These are phyloP conservation scores for Candida boleticola DNA, from an alignment of 805 yeast species.

Conservation along the genomic window DNA sequence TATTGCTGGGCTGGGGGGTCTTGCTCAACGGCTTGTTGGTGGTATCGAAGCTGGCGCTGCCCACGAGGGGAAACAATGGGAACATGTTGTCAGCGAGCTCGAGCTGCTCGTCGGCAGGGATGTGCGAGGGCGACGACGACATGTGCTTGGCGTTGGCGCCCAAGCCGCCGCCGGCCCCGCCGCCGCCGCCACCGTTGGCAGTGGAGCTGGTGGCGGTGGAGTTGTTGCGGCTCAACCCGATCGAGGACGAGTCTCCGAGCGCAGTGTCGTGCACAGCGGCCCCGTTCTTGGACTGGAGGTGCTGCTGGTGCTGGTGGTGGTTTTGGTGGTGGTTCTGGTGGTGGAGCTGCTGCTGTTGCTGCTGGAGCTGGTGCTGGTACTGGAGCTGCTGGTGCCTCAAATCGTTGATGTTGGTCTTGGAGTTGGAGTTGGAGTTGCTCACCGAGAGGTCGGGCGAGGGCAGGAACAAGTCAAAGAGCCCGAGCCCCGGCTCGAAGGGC, in stretches of 20 bases:
- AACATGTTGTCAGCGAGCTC: slow-evolving; percentile 32
- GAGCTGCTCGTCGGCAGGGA: neutral
- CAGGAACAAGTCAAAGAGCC: slow-evolving; percentile 29
- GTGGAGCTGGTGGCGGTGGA: neutral
- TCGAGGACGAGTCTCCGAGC: too few species aligned
- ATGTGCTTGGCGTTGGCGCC: neutral
- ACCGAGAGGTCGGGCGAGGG: slow-evolving; percentile 10
- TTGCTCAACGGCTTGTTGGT: slow-evolving; percentile 15
- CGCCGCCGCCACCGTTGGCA: neutral
- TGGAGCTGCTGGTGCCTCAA: neutral
- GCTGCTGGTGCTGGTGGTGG: neutral
- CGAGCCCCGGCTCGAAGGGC: slow-evolving; percentile 28
- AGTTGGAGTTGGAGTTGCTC: neutral
- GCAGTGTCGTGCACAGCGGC: neutral
- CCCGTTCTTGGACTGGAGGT: neutral
- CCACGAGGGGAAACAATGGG: slow-evolving; percentile 44
- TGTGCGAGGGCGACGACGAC: slow-evolving; percentile 1
- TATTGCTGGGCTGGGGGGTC: slow-evolving; percentile 9
- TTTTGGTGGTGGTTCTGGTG: neutral
- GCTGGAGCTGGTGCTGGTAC: neutral
- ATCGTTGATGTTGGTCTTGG: neutral
- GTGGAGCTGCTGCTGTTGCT: neutral
- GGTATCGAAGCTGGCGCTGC: slow-evolving; percentile 34
- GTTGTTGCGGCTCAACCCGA: neutral
- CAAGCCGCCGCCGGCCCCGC: neutral